Evolutionary conservation across 441 rosid genomes (phyloP).

Genomic region (Gossypium gossypioides): DNA sequence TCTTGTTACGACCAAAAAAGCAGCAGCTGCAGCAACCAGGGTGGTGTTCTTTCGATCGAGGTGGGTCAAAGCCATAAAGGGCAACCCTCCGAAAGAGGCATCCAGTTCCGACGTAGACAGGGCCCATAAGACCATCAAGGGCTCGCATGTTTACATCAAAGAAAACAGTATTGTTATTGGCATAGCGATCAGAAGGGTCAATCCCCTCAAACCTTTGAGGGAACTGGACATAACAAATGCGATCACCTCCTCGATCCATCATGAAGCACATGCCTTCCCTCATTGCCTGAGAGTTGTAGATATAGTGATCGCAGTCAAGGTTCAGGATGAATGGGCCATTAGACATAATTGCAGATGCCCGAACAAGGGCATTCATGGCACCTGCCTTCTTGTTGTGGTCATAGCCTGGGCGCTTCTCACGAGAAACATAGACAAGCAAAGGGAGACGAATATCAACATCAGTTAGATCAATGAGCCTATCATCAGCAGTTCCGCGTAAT

Average conservation of each 20-base stretch:
- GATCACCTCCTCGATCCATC: conserved; percentile 93
- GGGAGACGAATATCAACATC: conserved; percentile 26
- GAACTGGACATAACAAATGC: conserved; percentile 82
- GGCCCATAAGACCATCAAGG: conserved; percentile 90
- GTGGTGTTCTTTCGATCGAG: conserved; percentile 68
- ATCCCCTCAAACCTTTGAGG: conserved; percentile 92
- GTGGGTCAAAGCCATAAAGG: conserved; percentile 80
- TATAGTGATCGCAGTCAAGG: conserved; percentile 89
- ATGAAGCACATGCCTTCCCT: conserved; percentile 96
- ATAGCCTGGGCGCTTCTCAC: conserved; percentile 87
- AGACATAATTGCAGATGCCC: conserved; percentile 91
- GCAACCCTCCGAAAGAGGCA: conserved; percentile 83
- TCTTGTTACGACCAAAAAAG: conserved; percentile 54
- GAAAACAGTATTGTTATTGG: conserved; percentile 85
- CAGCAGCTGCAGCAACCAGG: conserved; percentile 66
- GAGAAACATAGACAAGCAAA: conserved; percentile 65
- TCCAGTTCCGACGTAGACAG: conserved; percentile 83
- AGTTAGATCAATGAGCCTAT: conserved; percentile 17
- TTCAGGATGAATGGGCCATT: conserved; percentile 84
- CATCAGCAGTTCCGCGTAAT: conserved; percentile 13
- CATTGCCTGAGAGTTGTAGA: conserved; percentile 74
- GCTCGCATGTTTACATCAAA: conserved; percentile 92
- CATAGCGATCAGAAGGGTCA: conserved; percentile 89
- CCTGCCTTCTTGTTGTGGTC: conserved; percentile 95
- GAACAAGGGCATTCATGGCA: conserved; percentile 87